These are phyloP conservation scores for Phylloporus gajari DNA, from an alignment of 1,284 basidiomycete genomes.

Conservation along the genomic window DNA sequence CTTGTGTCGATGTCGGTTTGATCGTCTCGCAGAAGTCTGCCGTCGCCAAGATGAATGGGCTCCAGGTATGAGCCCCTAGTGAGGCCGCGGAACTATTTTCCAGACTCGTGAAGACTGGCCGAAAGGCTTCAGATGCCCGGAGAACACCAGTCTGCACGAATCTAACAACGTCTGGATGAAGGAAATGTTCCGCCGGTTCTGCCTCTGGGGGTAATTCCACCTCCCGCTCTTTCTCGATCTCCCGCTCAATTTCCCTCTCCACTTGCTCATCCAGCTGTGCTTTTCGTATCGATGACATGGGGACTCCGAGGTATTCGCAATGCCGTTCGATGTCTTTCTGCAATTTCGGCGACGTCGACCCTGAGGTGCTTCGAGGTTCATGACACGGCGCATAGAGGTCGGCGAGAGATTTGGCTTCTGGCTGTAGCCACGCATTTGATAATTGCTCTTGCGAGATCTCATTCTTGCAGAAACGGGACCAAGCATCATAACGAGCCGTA, in stretches of 20 bases:
- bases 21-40: conserved; percentile 35
- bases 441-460: conserved; percentile 24
- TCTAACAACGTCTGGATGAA: conserved; percentile 24
- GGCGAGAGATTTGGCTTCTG: conserved; percentile 50
- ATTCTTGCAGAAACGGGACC: conserved; percentile 30
- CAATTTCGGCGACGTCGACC: conserved; percentile 23
- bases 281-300: conserved; percentile 17
- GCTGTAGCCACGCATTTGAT: conserved; percentile 44
- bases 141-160: conserved; percentile 36
- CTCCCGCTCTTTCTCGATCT: conserved; percentile 40
- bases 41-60: conserved; percentile 32
- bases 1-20: not conserved
- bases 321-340: no score
- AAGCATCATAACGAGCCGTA: conserved; percentile 43
- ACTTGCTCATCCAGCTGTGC: conserved; percentile 54
- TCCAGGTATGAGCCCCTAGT: conserved; percentile 7
- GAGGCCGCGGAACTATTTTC: not conserved
- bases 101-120: conserved; percentile 17
- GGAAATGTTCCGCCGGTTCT: conserved; percentile 25
- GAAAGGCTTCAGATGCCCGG: conserved; percentile 1
- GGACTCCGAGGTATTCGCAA: no score
- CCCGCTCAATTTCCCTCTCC: conserved; percentile 55
- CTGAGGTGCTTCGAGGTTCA: no score
- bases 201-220: conserved; percentile 45
- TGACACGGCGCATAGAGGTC: conserved; percentile 43